Conservation (phyloP, 139 green algal genomes). For the Chlorella sp. region DNA sequence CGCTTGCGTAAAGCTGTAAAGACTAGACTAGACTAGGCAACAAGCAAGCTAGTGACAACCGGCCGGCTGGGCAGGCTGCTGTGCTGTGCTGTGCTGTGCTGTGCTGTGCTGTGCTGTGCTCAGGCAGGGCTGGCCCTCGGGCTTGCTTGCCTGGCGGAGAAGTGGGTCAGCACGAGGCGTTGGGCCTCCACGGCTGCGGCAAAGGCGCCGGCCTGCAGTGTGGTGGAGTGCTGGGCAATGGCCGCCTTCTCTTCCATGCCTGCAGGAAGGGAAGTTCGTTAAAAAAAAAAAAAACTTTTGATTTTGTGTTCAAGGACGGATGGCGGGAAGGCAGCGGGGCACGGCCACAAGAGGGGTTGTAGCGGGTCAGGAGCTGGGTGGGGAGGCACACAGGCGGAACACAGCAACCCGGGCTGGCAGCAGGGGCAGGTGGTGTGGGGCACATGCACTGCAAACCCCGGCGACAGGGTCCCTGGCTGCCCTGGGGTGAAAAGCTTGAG, state of each 20-base stretch:
- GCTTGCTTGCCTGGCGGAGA: slow-evolving; percentile 71
- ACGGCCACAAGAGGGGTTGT: neutral
- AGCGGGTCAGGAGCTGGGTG: neutral
- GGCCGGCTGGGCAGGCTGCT: too few relatives aligned
- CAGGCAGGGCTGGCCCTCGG: too few relatives aligned
- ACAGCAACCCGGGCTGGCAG: neutral
- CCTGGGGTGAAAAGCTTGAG: too few relatives aligned
- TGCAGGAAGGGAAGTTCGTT: neutral
- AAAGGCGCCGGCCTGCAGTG: slow-evolving; percentile 89
- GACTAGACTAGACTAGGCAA: too few relatives aligned
- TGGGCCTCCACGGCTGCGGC: slow-evolving; percentile 73
- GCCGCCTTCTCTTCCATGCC: slow-evolving; percentile 82
- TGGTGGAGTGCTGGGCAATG: slow-evolving; percentile 90
- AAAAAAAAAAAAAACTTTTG: neutral
- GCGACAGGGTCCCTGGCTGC: too few relatives aligned
- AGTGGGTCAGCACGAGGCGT: slow-evolving; percentile 93
- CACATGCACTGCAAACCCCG: neutral
- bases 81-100: too few relatives aligned
- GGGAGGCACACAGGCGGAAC: too few relatives aligned
- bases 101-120: too few relatives aligned
- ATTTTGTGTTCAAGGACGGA: neutral
- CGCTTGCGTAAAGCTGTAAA: too few relatives aligned
- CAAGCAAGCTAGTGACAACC: too few relatives aligned
- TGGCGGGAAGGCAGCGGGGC: neutral
- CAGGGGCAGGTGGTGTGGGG: neutral